Conservation (phyloP, 306 rosid genomes). For the Betula pendula region DNA sequence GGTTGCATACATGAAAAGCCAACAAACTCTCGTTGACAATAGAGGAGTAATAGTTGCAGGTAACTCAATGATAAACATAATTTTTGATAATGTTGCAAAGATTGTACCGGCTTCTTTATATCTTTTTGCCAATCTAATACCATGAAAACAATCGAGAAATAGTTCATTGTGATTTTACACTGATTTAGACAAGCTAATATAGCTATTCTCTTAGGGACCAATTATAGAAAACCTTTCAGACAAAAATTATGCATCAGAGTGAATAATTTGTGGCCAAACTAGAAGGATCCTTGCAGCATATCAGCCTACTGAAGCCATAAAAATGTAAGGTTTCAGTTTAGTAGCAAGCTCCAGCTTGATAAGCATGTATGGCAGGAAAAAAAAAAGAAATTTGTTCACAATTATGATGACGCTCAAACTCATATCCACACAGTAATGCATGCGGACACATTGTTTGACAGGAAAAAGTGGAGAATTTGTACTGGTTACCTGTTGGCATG, state of each 20-base stretch:
- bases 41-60: too few species aligned
- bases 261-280: neutral
- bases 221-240: neutral
- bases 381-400: too few species aligned
- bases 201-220: neutral
- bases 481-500: constrained; percentile 71
- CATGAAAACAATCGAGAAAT: neutral
- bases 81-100: neutral
- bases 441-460: neutral
- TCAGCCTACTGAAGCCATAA: neutral
- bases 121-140: too few species aligned
- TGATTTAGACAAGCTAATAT: neutral
- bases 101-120: too few species aligned
- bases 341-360: neutral
- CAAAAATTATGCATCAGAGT: too few species aligned
- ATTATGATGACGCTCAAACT: neutral
- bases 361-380: neutral
- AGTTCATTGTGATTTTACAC: neutral
- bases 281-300: neutral
- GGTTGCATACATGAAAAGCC: neutral
- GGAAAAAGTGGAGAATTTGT: neutral
- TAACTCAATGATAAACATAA: neutral
- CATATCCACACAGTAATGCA: neutral
- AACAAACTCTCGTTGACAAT: neutral
- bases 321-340: neutral